Percentiles rank a stretch among this genome's conserved stretches.
phyloP scores from a whole-genome alignment of 176 grass and related monocot genomes.

The Hordeum marinum region DNA sequence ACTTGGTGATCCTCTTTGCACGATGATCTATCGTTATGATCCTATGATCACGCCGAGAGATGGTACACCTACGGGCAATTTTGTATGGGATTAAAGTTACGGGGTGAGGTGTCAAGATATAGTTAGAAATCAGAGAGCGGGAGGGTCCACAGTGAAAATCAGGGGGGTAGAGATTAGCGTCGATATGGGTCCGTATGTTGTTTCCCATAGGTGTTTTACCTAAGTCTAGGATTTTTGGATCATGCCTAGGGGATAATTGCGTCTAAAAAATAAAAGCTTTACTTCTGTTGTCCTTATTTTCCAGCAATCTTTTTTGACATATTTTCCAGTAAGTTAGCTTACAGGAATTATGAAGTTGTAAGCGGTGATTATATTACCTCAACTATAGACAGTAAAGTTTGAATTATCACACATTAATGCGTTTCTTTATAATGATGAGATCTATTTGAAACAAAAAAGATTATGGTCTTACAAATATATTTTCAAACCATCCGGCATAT shows the following conservation, averaged over 20 bases:
- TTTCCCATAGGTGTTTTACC: too few species aligned
- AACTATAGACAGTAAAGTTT: not conserved
- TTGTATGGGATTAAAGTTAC: too few species aligned
- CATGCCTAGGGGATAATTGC: not conserved
- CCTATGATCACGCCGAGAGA: not conserved
- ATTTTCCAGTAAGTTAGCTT: slow-evolving; percentile 1
- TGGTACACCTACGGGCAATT: too few species aligned
- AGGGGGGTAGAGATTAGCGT: too few species aligned
- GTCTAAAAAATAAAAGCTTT: not conserved
- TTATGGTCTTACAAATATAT: not conserved
- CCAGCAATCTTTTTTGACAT: not conserved
- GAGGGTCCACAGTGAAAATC: too few species aligned
- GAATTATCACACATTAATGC: not conserved
- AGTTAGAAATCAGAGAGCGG: too few species aligned
- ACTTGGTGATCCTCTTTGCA: not conserved
- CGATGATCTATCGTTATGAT: not conserved
- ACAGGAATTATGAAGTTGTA: not conserved
- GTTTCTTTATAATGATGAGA: not conserved
- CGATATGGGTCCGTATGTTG: too few species aligned
- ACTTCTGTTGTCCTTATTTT: not conserved
- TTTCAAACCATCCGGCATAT: not conserved
- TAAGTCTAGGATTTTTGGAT: not conserved
- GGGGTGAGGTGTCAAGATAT: too few species aligned
- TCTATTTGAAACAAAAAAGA: not conserved
- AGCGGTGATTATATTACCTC: not conserved